Evolutionary conservation across 2,329 filamentous ascomycete species (phyloP).

Genomic region (Epichloe uncinata): DNA sequence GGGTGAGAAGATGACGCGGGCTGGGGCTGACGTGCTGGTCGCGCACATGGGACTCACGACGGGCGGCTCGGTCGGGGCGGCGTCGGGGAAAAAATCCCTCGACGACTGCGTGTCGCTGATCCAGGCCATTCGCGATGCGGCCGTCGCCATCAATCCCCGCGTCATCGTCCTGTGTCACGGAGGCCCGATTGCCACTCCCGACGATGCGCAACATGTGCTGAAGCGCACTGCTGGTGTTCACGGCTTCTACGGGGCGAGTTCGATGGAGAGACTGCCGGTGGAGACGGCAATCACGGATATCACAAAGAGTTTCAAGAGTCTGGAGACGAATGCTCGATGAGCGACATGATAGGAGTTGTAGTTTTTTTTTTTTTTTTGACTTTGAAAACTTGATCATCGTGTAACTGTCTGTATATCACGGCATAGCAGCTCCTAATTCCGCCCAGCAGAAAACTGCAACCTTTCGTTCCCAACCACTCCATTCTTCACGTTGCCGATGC

Average conservation of each 20-base stretch:
- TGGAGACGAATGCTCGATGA: background rate
- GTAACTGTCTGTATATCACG: too few relatives aligned
- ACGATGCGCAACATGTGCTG: conserved; percentile 51
- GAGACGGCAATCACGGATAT: conserved; percentile 46
- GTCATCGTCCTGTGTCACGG: conserved; percentile 52
- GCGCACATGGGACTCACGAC: conserved; percentile 58
- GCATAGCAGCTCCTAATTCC: background rate
- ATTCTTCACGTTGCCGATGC: conserved; percentile 34
- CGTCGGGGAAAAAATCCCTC: conserved; percentile 44
- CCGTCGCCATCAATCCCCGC: conserved; percentile 39
- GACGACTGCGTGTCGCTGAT: conserved; percentile 51
- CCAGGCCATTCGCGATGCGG: conserved; percentile 51
- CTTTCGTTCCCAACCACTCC: conserved; percentile 13
- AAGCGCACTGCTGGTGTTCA: conserved; percentile 46
- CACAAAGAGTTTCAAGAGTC: conserved; percentile 14
- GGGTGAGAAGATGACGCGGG: conserved; percentile 46
- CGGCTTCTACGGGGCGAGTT: conserved; percentile 58
- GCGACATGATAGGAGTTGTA: too few relatives aligned
- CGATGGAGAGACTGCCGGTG: conserved; percentile 55
- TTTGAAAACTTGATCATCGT: too few relatives aligned
- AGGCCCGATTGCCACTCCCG: conserved; percentile 50
- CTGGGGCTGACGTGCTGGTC: conserved; percentile 54
- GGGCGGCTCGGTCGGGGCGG: conserved; percentile 49
- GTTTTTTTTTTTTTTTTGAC: too few relatives aligned
- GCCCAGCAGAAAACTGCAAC: background rate